phyloP scores from a whole-genome alignment of 495 filamentous ascomycete species.

The Physcia stellaris region DNA sequence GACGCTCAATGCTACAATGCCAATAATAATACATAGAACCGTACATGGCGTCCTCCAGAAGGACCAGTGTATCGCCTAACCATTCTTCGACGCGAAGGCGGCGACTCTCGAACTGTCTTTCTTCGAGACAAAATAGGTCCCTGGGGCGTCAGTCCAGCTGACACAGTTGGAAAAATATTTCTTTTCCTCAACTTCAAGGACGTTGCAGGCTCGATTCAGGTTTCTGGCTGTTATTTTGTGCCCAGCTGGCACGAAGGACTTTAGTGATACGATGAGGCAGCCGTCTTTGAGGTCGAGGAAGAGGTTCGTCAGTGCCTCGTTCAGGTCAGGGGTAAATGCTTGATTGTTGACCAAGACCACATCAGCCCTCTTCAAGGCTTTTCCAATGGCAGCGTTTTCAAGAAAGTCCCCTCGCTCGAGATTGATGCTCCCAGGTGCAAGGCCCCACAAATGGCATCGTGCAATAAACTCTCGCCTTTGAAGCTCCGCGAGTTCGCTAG shows the following conservation, averaged over 20 bases:
- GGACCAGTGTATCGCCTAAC: too few relatives aligned
- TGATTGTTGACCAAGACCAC: slow-evolving; percentile 96
- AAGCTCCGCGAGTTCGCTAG: slow-evolving; percentile 67
- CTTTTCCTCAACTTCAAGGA: slow-evolving; percentile 58
- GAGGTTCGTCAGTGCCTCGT: slow-evolving; percentile 72
- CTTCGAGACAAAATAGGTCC: slow-evolving; percentile 75
- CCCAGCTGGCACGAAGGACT: slow-evolving; percentile 62
- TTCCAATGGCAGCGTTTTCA: slow-evolving; percentile 52
- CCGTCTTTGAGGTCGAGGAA: slow-evolving; percentile 93
- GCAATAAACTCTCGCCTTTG: slow-evolving; percentile 78
- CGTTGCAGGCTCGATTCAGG: slow-evolving; percentile 60
- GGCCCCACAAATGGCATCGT: slow-evolving; percentile 80
- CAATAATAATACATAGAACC: too few relatives aligned
- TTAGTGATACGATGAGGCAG: slow-evolving; percentile 71
- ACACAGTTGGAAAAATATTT: slow-evolving; percentile 73
- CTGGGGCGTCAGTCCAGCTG: slow-evolving; percentile 79
- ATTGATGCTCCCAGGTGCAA: slow-evolving; percentile 61
- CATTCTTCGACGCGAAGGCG: slow-evolving; percentile 31
- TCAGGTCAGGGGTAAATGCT: slow-evolving; percentile 76
- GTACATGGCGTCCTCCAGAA: too few relatives aligned
- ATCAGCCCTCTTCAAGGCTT: slow-evolving; percentile 67
- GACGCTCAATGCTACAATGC: too few relatives aligned
- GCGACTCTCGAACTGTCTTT: slow-evolving; percentile 52
- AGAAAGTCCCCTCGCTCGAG: slow-evolving; percentile 80
- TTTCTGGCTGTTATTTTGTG: slow-evolving; percentile 58